Evolutionary conservation across 2,329 filamentous ascomycete species (phyloP).

Genomic region (Nothopassalora personata): DNA sequence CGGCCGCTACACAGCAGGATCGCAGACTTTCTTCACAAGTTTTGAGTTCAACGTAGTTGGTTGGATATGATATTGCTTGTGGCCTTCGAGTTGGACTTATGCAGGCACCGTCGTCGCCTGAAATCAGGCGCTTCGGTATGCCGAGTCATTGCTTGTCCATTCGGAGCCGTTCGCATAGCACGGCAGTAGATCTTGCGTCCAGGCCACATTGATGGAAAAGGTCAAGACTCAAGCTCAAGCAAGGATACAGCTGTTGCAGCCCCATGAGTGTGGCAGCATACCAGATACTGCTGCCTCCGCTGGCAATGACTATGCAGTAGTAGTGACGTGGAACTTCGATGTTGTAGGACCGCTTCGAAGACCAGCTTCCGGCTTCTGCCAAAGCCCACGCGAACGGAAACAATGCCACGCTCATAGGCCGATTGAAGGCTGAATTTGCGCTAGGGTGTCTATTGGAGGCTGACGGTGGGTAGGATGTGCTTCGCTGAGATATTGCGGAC

Average conservation of each 20-base stretch:
- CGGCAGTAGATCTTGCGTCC: not conserved
- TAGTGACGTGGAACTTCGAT: not conserved
- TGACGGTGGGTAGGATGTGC: not conserved
- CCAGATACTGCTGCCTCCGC: not conserved
- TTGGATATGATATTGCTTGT: no score
- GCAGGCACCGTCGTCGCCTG: no score
- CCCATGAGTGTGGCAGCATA: slow-evolving; percentile 1
- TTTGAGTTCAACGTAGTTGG: no score
- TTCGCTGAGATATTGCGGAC: not conserved
- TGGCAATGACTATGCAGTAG: not conserved
- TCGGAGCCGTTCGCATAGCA: not conserved
- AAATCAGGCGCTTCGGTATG: not conserved
- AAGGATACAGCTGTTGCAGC: not conserved
- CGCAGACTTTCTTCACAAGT: no score
- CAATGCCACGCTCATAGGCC: slow-evolving; percentile 11
- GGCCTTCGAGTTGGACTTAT: no score
- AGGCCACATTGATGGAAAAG: not conserved
- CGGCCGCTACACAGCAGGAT: no score
- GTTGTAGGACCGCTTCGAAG: not conserved
- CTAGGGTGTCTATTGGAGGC: slow-evolving; percentile 10
- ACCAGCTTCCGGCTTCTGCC: not conserved
- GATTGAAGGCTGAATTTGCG: slow-evolving; percentile 13
- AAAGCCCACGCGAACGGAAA: not conserved
- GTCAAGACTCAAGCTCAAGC: not conserved
- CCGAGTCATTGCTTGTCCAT: not conserved